A percentile compares a stretch with the other conserved stretches of the same genome.
phyloP scores from a whole-genome alignment of 2,329 filamentous ascomycete genomes.

The Trichophyton simii region DNA sequence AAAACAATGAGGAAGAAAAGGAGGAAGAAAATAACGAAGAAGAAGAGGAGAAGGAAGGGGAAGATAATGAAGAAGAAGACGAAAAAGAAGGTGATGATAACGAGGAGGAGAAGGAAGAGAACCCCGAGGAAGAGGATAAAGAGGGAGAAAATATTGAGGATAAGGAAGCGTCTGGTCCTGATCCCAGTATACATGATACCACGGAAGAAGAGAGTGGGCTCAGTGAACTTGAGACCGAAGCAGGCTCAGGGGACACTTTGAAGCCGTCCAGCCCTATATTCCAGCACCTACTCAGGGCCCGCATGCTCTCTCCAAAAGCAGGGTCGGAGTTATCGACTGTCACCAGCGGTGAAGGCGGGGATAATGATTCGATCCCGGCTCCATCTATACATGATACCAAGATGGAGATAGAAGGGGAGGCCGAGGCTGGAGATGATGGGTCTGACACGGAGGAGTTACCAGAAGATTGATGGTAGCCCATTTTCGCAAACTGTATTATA shows the following conservation, averaged over 20 bases:
- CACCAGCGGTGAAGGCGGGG: constrained; percentile 11
- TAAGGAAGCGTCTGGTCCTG: constrained; percentile 32
- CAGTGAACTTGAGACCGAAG: constrained; percentile 49
- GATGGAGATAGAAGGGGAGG: constrained; percentile 2
- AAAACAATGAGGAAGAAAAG: neutral
- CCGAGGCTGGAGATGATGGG: neutral
- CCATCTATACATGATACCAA: constrained; percentile 10
- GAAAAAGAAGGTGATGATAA: constrained; percentile 9
- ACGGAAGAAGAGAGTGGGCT: constrained; percentile 59
- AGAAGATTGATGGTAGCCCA: neutral
- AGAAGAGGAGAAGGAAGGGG: neutral
- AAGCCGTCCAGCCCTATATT: constrained; percentile 7
- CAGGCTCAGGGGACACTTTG: constrained; percentile 4
- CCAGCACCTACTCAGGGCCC: constrained; percentile 8
- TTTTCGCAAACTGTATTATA: neutral
- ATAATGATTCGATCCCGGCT: constrained; percentile 9
- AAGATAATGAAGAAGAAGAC: neutral
- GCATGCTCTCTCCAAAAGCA: constrained; percentile 13
- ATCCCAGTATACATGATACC: constrained; percentile 50
- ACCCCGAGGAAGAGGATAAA: constrained; percentile 32
- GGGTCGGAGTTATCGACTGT: constrained; percentile 12
- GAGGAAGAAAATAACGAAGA: neutral
- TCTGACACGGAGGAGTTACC: constrained; percentile 4
- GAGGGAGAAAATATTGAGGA: constrained; percentile 26
- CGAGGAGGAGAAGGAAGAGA: constrained; percentile 31